phyloP scores from a whole-genome alignment of 148 eudicot species.

The Arbutus unedo region DNA sequence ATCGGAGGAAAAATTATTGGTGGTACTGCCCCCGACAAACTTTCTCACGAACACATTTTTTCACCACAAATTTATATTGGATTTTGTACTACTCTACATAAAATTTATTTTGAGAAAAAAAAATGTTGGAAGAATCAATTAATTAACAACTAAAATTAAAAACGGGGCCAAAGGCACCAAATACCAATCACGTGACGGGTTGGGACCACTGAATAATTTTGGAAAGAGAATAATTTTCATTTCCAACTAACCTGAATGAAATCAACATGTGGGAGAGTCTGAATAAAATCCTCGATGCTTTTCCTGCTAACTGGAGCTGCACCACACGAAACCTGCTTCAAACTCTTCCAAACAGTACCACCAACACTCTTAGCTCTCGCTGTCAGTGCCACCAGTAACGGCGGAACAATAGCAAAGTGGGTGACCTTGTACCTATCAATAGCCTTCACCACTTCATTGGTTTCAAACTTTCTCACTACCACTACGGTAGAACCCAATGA shows the following conservation, averaged over 20 bases:
- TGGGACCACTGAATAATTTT: too few species aligned
- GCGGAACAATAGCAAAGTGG: slow-evolving; percentile 79
- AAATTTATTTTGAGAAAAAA: too few species aligned
- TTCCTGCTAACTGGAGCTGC: slow-evolving; percentile 63
- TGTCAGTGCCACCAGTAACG: slow-evolving; percentile 54
- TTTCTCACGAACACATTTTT: too few species aligned
- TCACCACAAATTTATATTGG: too few species aligned
- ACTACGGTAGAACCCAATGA: slow-evolving; percentile 61
- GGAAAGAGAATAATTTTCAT: too few species aligned
- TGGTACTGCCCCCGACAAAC: too few species aligned
- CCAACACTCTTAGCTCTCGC: slow-evolving; percentile 33
- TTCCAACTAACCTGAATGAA: slow-evolving; percentile 68
- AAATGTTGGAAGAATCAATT: too few species aligned
- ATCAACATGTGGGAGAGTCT: slow-evolving; percentile 65
- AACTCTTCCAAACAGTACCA: slow-evolving; percentile 39
- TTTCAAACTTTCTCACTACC: slow-evolving; percentile 61
- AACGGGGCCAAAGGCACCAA: too few species aligned
- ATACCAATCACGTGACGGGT: too few species aligned
- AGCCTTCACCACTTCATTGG: slow-evolving; percentile 50
- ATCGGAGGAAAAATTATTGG: too few species aligned
- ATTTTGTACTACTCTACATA: too few species aligned
- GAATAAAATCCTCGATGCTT: slow-evolving; percentile 55
- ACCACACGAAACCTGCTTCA: slow-evolving; percentile 92
- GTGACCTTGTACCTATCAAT: slow-evolving; percentile 58
- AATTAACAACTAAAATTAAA: too few species aligned